A percentile compares a stretch with the other conserved stretches of the same genome.
phyloP scores from a whole-genome alignment of 2,329 filamentous ascomycete species.

The Bipolaris sorokiniana region DNA sequence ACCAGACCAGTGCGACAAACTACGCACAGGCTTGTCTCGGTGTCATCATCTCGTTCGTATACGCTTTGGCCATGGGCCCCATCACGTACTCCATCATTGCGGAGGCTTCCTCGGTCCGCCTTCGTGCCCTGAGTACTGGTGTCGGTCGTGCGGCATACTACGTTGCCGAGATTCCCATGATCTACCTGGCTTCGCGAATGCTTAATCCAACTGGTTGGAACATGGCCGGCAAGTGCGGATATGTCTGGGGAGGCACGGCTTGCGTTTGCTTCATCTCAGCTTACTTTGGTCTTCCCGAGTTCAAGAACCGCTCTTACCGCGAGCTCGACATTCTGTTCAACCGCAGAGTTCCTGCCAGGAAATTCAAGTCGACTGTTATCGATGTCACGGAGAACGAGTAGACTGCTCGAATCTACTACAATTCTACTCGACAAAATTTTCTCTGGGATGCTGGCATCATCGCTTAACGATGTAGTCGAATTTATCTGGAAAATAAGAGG shows the following conservation, averaged over 20 bases:
- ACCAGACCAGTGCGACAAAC: conserved; percentile 48
- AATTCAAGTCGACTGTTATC: conserved; percentile 62
- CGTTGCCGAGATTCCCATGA: conserved; percentile 67
- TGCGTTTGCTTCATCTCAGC: conserved; percentile 60
- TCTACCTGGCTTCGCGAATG: conserved; percentile 63
- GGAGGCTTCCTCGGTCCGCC: conserved; percentile 68
- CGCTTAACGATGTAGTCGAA: background rate
- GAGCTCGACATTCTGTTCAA: conserved; percentile 57
- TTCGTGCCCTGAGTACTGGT: conserved; percentile 67
- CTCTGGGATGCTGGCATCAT: background rate
- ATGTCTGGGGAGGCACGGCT: conserved; percentile 52
- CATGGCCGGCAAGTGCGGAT: conserved; percentile 41
- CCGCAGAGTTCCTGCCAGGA: conserved; percentile 58
- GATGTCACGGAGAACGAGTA: conserved; percentile 68
- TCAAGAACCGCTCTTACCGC: conserved; percentile 55
- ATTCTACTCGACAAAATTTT: background rate
- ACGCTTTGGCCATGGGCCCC: conserved; percentile 67
- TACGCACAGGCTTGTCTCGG: conserved; percentile 67
- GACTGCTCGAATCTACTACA: conserved; percentile 3
- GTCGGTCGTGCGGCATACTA: conserved; percentile 69
- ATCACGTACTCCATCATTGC: conserved; percentile 70
- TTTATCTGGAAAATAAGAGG: background rate
- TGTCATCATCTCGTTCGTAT: conserved; percentile 69
- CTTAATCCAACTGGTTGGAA: conserved; percentile 55
- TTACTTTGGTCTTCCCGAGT: conserved; percentile 61